phyloP scores from a whole-genome alignment of 306 rosid species.

The Sindora glabra region DNA sequence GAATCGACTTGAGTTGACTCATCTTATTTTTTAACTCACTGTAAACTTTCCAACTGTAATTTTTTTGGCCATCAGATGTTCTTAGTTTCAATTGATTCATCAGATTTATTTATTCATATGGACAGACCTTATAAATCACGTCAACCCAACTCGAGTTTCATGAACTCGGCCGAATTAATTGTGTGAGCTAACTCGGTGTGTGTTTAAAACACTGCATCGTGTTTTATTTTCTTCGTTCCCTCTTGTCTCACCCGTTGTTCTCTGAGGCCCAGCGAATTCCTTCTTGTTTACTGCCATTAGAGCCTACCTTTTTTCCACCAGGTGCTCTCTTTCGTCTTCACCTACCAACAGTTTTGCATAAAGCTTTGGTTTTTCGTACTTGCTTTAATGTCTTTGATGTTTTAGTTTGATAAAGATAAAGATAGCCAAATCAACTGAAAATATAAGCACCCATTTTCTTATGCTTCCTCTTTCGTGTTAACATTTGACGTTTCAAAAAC shows the following conservation, averaged over 20 bases:
- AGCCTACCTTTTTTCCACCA: constrained; percentile 17
- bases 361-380: constrained; percentile 10
- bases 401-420: constrained; percentile 10
- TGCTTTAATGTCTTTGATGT: constrained; percentile 9
- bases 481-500: constrained; percentile 28
- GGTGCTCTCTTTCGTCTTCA: constrained; percentile 28
- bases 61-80: too few species aligned
- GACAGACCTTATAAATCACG: neutral
- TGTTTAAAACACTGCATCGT: constrained; percentile 3
- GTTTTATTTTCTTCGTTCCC: constrained; percentile 1
- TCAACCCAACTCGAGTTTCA: constrained; percentile 4
- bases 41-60: neutral
- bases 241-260: constrained; percentile 6
- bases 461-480: constrained; percentile 39
- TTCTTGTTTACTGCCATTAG: constrained; percentile 17
- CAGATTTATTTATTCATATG: neutral
- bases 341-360: neutral
- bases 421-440: constrained; percentile 34
- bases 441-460: constrained; percentile 43
- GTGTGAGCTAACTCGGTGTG: neutral
- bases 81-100: neutral
- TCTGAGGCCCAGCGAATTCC: constrained; percentile 24
- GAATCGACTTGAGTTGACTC: neutral
- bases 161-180: constrained; percentile 19
- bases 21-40: neutral